Evolutionary conservation across 2,329 filamentous ascomycete species (phyloP), one percentile per base, ranked within the genome.

Genomic region (Paecilomyces variotii): DNA sequence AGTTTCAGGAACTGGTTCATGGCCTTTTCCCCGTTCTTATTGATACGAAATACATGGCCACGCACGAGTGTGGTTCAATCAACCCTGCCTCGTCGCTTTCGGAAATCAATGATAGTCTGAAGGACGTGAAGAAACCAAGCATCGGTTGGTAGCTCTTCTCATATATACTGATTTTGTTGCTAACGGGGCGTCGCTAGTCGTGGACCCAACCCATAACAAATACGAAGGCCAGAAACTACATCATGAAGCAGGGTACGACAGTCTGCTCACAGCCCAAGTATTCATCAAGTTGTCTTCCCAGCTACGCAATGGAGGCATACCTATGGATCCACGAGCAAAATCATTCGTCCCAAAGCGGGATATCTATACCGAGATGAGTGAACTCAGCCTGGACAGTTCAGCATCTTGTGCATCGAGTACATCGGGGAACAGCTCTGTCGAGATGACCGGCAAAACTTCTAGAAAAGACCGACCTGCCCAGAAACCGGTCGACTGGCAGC

Each of bases 161-260:
- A 51, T 26, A 24, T 28, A 25, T n/a, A 34, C 34, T 54, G 25
- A 34, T 54, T 25, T 45, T 28, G 56, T 39, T 51, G 34, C 58
- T 62, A 7, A 79, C 59, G 30, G 26, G 14, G 39, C 6, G 25
- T 24, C 24, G 54, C n/a, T 4, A 74, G 74, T 56, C 4, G 61
- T 75, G 55, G 68, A 76, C 35, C 51, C 64, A 2, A 56, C 65
- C 10, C 67, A 74, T 59, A 59, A 57, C 1, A 74, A 72, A 58
- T 76, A 76, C 52, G 45, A 61, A 7, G 58, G 49, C 24, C 56
- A 59, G 7, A 64, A 64, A 4, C 61, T 63, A 25, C 59, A 62
- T 11, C 84, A 87, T 59, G 84, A 87, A 71, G 84, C 84, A 14
- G 84, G 84, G 6, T 87, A 82, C 62, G 84, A 87, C 67, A 85